Base-by-base conservation (phyloP, 2,329 filamentous ascomycete genomes). In the Amauroascus verrucosus region DNA sequence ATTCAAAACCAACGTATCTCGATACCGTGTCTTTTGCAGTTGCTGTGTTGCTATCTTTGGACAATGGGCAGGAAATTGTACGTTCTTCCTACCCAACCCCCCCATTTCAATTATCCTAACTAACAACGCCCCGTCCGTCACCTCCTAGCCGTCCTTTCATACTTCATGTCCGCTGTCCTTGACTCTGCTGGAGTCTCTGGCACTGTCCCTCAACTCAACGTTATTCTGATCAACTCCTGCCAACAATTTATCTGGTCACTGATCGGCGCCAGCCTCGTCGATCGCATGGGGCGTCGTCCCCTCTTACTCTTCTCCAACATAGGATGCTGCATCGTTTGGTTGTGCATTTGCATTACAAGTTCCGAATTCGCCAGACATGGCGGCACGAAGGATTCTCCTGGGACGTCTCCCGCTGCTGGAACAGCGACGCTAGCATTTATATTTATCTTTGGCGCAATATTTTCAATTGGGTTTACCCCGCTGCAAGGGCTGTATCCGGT, bases 221-320 rank as follows among this genome's bases (percentile, higher is more conserved):
- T 83, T 58, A 74, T 67, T 0, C 69, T 83, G 11, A 75, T 76
- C 62, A 75, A 78, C 64, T 73, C 75, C 32, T 71, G 77, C 61
- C 76, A 80, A 61, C 77, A 79, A 32, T 73, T 79, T 22, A 66
- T 79, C 32, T 77, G 75, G 61, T 75, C 78, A 16, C 68, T 80
- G 16, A 59, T 76, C 0, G 81, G 81, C 44, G 78, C 80, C 3
- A 69, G 73, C 13, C 69, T 82, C 48, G 78, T 78, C 1, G 80
- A 82, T 37, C 71, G 72, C 1, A 55, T 82, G 5, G 78, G 80
- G n/a, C 77, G 81, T 35, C 76, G 81, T 2, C 77, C 77, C n/a
- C 67, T 79, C 30, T 68, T 80, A 38, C 63, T 80, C 52, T 74
- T 74, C 57, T 74, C 72, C 18, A 75, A 76, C 58, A 66, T 69